Conservation (phyloP, 2,329 filamentous ascomycete species). For the Colletotrichum higginsianum region DNA sequence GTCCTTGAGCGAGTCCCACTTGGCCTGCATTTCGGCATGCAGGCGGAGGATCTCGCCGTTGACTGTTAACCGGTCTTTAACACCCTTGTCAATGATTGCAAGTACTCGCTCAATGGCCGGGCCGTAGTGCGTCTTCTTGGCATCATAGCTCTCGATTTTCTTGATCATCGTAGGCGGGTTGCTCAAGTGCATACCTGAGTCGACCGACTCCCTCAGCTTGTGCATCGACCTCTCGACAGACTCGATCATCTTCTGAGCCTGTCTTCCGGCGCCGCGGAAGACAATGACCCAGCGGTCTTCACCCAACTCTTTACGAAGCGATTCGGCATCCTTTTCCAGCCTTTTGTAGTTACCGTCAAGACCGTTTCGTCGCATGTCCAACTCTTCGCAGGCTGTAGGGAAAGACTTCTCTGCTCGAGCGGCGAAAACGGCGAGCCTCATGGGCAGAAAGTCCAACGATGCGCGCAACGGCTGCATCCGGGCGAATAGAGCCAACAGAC, state of each 20-base stretch:
- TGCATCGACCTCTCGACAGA: slow-evolving; percentile 89
- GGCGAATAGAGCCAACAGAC: slow-evolving; percentile 90
- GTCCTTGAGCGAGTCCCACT: slow-evolving; percentile 82
- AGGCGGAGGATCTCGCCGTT: slow-evolving; percentile 95
- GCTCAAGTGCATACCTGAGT: slow-evolving; percentile 80
- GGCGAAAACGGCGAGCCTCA: slow-evolving; percentile 91
- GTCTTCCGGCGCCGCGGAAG: slow-evolving; percentile 91
- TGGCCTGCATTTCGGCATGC: slow-evolving; percentile 87
- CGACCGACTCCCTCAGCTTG: slow-evolving; percentile 86
- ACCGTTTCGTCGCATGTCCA: slow-evolving; percentile 80
- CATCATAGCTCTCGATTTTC: slow-evolving; percentile 93
- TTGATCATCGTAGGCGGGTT: slow-evolving; percentile 80
- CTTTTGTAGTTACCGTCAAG: slow-evolving; percentile 91
- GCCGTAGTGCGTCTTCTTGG: slow-evolving; percentile 94
- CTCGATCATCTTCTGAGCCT: slow-evolving; percentile 97
- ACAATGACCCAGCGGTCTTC: slow-evolving; percentile 98
- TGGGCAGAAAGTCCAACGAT: slow-evolving; percentile 94
- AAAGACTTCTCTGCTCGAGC: slow-evolving; percentile 83
- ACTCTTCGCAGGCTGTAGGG: slow-evolving; percentile 90
- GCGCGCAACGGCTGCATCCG: slow-evolving; percentile 95
- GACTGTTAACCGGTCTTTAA: slow-evolving; percentile 93
- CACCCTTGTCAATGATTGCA: slow-evolving; percentile 94
- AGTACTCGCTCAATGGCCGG: slow-evolving; percentile 93
- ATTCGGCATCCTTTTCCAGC: slow-evolving; percentile 91
- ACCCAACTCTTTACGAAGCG: slow-evolving; percentile 88